Conservation (phyloP, 1,139 yeast species). For the Yamadazyma mexicana region DNA sequence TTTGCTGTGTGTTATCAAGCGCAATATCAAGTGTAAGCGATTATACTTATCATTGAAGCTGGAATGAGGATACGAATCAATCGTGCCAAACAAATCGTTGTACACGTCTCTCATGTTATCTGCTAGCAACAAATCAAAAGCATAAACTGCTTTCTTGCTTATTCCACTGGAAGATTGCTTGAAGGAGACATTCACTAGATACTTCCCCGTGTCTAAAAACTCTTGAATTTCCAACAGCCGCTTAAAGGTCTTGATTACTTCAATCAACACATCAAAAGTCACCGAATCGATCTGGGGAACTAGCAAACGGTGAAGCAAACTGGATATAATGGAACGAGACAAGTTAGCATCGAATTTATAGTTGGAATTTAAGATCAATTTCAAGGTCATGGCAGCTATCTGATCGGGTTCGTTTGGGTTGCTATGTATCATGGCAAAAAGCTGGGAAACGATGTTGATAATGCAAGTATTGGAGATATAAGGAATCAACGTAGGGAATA, state of each 20-base stretch:
- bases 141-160: constrained; percentile 55
- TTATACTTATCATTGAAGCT: constrained; percentile 6
- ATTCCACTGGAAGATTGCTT: constrained; percentile 39
- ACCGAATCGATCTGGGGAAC: neutral
- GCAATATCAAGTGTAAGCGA: constrained; percentile 9
- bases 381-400: constrained; percentile 54
- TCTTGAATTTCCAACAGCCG: constrained; percentile 44
- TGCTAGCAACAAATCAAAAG: constrained; percentile 48
- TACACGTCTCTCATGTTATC: constrained; percentile 5
- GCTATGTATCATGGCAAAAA: constrained; percentile 24
- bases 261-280: constrained; percentile 61
- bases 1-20: constrained; percentile 9
- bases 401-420: constrained; percentile 19
- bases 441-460: constrained; percentile 22
- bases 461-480: constrained; percentile 27
- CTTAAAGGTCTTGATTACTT: constrained; percentile 58
- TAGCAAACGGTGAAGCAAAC: constrained; percentile 18
- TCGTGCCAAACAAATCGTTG: constrained; percentile 7
- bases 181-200: constrained; percentile 42
- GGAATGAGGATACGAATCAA: constrained; percentile 8
- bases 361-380: constrained; percentile 51
- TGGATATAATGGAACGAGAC: constrained; percentile 24
- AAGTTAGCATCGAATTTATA: constrained; percentile 19
- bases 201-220: constrained; percentile 31
- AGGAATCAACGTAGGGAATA: constrained; percentile 46